Evolutionary conservation across 192 early-diverging fungal species (phyloP).

Genomic region (Rhizoclosmatium globosum): DNA sequence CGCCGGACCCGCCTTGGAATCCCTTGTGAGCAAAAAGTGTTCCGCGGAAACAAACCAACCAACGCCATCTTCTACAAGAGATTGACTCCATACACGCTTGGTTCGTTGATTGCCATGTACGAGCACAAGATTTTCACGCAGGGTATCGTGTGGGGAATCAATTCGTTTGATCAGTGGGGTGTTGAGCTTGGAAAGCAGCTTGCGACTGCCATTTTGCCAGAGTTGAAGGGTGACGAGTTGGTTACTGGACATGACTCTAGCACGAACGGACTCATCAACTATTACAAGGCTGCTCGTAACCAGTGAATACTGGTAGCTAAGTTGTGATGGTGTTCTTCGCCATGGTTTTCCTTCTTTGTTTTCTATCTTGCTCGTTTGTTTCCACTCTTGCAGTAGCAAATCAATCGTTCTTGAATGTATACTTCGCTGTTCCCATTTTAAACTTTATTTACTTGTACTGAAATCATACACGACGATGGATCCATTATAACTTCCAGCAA

Average conservation of each 20-base stretch:
- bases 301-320: neutral
- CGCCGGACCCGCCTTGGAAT: constrained; percentile 47
- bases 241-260: constrained; percentile 87
- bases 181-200: constrained; percentile 99
- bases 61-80: constrained; percentile 96
- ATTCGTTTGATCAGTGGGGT: constrained; percentile 89
- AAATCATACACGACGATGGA: constrained; percentile 30
- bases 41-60: constrained; percentile 96
- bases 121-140: constrained; percentile 99
- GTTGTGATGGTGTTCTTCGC: neutral
- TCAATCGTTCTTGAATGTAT: neutral
- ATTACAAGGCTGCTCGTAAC: constrained; percentile 65
- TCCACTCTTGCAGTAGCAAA: neutral
- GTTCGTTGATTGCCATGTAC: constrained; percentile 94
- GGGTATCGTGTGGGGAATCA: constrained; percentile 97
- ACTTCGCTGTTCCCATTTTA: neutral
- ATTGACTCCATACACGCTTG: constrained; percentile 89
- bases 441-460: constrained; percentile 10
- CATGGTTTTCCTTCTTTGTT: neutral
- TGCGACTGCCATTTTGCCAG: constrained; percentile 94
- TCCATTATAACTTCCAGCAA: constrained; percentile 33
- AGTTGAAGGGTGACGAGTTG: constrained; percentile 68
- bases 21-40: constrained; percentile 93
- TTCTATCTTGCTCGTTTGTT: neutral
- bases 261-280: constrained; percentile 98